Evolutionary conservation across 2,329 filamentous ascomycete species (phyloP), one percentile per base, ranked within the genome.

Genomic region (Sporothrix phasma): DNA sequence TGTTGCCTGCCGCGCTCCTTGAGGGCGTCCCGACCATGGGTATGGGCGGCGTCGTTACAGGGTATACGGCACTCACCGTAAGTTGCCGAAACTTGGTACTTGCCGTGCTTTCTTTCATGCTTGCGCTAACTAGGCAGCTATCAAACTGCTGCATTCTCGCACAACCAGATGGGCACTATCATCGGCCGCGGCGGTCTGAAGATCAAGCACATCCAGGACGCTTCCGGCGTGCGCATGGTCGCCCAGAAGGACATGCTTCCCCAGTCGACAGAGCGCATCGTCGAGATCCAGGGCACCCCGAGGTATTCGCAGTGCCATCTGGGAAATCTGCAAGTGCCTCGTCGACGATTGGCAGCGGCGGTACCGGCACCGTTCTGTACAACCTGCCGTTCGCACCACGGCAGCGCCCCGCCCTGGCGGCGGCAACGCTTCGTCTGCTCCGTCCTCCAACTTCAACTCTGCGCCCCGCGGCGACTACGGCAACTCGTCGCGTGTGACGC

Each of bases 131-230:
- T 4, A 4, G 2, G 11, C 70, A 99, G 94, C 94, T 67, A 90
- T 99, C 76, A 96, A 96, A 74, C 87, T 99, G 37, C 88, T 99
- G 74, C n/a, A n/a, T 97, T 99, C 76, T 99, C 94, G 39, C 93
- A 99, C 81, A 97, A 97, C 76, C 94, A 99, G 79, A 99, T 99
- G 94, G 94, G 94, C 67, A 99, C 94, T 72, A 97, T 99, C 79
- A 99, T 99, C 74, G 94, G 94, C 72, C 87, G 92, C 69, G 90
- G 95, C 76, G 94, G 94, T 66, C 83, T 97, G 70, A 99, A 97
- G 82, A 99, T 99, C 82, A 99, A 99, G 84, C 90, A 97, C 75
- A 99, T 99, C 70, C 94, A 99, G 76, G 94, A 99, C 75, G 88
- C 87, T 34, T 97, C 94, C 5, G 92, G 92, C 69, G 94, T 97